Percentiles rank a stretch among this genome's conserved stretches.
Conservation (phyloP, 1,139 yeast genomes). For the Pichia sp. region DNA sequence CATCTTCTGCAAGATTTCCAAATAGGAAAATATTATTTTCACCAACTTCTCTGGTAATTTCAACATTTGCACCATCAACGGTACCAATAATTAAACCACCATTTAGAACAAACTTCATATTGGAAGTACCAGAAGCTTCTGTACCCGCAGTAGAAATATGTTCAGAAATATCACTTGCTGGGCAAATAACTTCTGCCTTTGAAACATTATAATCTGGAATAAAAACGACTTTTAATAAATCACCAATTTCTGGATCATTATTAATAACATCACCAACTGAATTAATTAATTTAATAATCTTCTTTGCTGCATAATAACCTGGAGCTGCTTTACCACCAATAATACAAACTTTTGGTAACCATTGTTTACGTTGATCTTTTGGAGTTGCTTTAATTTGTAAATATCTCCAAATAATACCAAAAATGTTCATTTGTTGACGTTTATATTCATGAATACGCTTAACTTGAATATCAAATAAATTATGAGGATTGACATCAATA, state of each 20-base stretch:
- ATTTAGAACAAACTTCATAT: slow-evolving; percentile 90
- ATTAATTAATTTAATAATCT: slow-evolving; percentile 79
- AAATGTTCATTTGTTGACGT: slow-evolving; percentile 88
- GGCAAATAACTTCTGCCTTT: slow-evolving; percentile 84
- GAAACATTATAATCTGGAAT: slow-evolving; percentile 91
- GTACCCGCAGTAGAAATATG: slow-evolving; percentile 98
- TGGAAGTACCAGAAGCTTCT: slow-evolving; percentile 93
- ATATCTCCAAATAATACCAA: slow-evolving; percentile 82
- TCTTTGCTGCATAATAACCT: slow-evolving; percentile 92
- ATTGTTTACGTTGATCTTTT: slow-evolving; percentile 60
- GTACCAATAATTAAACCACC: slow-evolving; percentile 95
- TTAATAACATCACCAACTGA: slow-evolving; percentile 77
- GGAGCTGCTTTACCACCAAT: slow-evolving; percentile 97
- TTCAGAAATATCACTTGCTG: slow-evolving; percentile 86
- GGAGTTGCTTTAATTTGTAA: slow-evolving; percentile 65
- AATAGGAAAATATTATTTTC: slow-evolving; percentile 88
- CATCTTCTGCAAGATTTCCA: slow-evolving; percentile 86
- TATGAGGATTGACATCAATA: slow-evolving; percentile 63
- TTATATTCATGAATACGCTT: slow-evolving; percentile 94
- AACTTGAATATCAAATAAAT: slow-evolving; percentile 85
- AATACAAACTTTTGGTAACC: slow-evolving; percentile 69
- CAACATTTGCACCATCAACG: slow-evolving; percentile 95
- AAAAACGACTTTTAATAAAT: slow-evolving; percentile 76
- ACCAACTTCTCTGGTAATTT: slow-evolving; percentile 84
- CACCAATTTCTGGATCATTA: slow-evolving; percentile 66